phyloP scores from a whole-genome alignment of 2,329 filamentous ascomycete genomes.

The Claviceps sp. region DNA sequence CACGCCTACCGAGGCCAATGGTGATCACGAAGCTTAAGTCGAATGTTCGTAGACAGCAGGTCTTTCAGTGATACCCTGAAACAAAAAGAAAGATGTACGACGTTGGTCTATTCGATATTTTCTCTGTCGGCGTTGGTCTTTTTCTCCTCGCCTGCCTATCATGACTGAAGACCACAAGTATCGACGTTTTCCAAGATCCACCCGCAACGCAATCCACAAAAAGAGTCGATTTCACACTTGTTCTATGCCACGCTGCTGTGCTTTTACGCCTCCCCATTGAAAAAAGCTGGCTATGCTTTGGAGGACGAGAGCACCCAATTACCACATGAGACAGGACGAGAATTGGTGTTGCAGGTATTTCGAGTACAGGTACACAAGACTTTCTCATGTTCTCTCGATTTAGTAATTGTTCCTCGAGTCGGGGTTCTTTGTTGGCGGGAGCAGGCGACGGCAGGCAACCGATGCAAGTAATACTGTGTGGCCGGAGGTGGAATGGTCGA shows the following conservation, averaged over 20 bases:
- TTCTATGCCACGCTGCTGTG: conserved; percentile 17
- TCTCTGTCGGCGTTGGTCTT: conserved; percentile 33
- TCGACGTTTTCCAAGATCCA: conserved; percentile 23
- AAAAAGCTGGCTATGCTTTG: conserved; percentile 17
- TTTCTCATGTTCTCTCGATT: conserved; percentile 2
- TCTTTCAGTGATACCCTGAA: conserved; percentile 20
- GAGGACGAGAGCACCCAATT: conserved; percentile 18
- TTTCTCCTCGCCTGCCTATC: conserved; percentile 7
- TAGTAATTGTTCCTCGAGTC: conserved; percentile 2
- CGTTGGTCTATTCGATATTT: conserved; percentile 26
- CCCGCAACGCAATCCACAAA: conserved; percentile 19
- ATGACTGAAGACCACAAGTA: conserved; percentile 29
- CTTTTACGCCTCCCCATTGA: conserved; percentile 15
- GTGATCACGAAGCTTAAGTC: conserved; percentile 38
- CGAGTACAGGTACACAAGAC: conserved; percentile 2
- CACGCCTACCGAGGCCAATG: conserved; percentile 38
- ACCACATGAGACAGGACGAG: conserved; percentile 2
- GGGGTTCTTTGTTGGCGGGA: conserved; percentile 3
- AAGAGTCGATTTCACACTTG: conserved; percentile 14
- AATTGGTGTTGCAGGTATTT: conserved; percentile 7
- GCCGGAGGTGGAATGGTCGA: conserved; percentile 5
- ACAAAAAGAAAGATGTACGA: conserved; percentile 19
- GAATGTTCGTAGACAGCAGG: conserved; percentile 15
- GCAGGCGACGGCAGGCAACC: conserved; percentile 8
- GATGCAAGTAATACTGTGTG: conserved; percentile 6